Percentiles rank a stretch among this genome's conserved stretches.
Conservation (phyloP, 2,329 filamentous ascomycete species). For the Sclerotiophoma versabilis region DNA sequence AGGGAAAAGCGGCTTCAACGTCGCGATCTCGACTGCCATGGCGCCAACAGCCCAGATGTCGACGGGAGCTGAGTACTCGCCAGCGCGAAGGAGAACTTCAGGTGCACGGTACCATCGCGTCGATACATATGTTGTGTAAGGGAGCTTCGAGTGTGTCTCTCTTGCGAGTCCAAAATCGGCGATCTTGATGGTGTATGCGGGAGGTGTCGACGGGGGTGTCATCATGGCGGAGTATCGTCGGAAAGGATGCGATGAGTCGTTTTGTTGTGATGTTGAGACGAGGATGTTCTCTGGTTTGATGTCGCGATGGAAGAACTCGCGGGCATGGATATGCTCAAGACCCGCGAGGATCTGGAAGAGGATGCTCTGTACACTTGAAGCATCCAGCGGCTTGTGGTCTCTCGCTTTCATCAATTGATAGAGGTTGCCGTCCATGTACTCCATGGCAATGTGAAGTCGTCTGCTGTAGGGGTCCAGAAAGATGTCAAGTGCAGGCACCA, state of each 20-base stretch:
- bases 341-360: constrained; percentile 96
- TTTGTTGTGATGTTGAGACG: constrained; percentile 86
- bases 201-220: constrained; percentile 92
- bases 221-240: constrained; percentile 91
- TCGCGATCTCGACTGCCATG: constrained; percentile 98
- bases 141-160: constrained; percentile 94
- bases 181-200: constrained; percentile 95
- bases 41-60: constrained; percentile 99
- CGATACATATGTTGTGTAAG: constrained; percentile 98
- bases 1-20: constrained; percentile 93
- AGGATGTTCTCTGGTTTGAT: constrained; percentile 99
- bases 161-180: constrained; percentile 97
- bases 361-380: constrained; percentile 93
- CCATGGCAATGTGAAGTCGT: constrained; percentile 98
- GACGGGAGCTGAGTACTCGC: constrained; percentile 95
- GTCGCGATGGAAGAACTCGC: constrained; percentile 97
- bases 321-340: constrained; percentile 94
- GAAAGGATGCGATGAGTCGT: constrained; percentile 84
- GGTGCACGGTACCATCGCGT: constrained; percentile 95
- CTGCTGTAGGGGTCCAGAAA: constrained; percentile 96
- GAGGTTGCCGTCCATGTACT: constrained; percentile 99
- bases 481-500: constrained; percentile 97
- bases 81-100: constrained; percentile 90
- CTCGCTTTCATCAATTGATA: constrained; percentile 99
- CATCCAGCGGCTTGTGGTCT: constrained; percentile 92